Base-by-base conservation (phyloP, 331 rosid genomes). In the Erythrophleum ivorense region DNA sequence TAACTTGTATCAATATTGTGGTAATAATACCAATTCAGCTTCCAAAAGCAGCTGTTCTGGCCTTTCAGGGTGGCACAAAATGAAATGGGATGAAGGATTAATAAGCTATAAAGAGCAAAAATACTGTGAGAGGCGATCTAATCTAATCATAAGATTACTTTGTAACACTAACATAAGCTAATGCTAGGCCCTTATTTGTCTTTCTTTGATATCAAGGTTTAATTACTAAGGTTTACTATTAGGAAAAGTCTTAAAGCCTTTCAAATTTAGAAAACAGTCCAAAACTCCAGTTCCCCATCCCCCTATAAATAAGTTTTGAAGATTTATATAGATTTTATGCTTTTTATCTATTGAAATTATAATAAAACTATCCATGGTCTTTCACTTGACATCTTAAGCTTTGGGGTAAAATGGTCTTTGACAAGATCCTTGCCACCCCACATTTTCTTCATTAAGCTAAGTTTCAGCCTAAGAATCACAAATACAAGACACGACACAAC, bases 61-160 rank as follows among this genome's bases (percentile, higher is more conserved):
- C 52, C 73, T 24, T 55, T 46, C 34, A 45, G 73, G 45, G 67
- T 71, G 59, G 16, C 80, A 77, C 60, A 21, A 21, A 34, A 67
- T 50, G 83, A 49, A 73, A 45, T 21, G 40, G 36, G 72, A 76
- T 50, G 19, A 9, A 38, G 41, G 52, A 78, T 65, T 13, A 55
- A 58, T 38, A 78, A 67, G 78, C 49, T 78, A 68, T 19, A n/a
- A 31, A 43, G 74, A 66, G 66, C 24, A 65, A 66, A 21, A 31
- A 63, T 54, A 65, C 1, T 11, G 29, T 6, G 49, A 69, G 31
- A 3, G 69, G 29, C 15, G 52, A 38, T 49, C 73, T 65, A 21
- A 46, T 77, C 74, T 50, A 65, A 16, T 50, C 2, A 19, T 59
- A 48, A 67, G 65, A 82, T 49, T 45, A 77, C 82, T 49, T 36